A percentile compares a stretch with the other conserved stretches of the same genome.
phyloP scores from a whole-genome alignment of 1,284 basidiomycete species.

The Trichosporon faecale region DNA sequence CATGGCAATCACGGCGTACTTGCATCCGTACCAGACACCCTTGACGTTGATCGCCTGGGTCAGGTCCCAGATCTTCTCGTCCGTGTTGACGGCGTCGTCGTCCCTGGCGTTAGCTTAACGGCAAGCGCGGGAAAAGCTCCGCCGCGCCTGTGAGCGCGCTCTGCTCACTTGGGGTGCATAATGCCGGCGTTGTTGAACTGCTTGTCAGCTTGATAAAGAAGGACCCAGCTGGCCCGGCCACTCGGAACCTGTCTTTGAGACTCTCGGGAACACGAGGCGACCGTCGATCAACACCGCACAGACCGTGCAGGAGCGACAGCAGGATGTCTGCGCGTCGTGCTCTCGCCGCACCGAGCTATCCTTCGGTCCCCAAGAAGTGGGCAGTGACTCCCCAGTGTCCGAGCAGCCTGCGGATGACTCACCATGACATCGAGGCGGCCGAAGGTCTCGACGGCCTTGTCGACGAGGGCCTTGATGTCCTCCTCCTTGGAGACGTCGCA shows the following conservation, averaged over 20 bases:
- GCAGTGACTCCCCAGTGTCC: background rate
- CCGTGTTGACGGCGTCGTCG: slow-evolving; percentile 90
- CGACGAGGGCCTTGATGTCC: slow-evolving; percentile 77
- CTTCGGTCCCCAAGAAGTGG: background rate
- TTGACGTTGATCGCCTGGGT: slow-evolving; percentile 94
- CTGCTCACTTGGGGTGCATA: slow-evolving; percentile 70
- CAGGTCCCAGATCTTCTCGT: slow-evolving; percentile 92
- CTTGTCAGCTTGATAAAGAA: background rate
- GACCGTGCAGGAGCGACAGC: too few species aligned
- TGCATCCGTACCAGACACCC: slow-evolving; percentile 98
- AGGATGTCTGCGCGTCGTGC: too few species aligned
- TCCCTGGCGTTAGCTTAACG: slow-evolving; percentile 55
- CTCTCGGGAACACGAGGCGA: background rate
- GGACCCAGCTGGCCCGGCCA: too few species aligned
- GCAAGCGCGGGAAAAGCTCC: background rate
- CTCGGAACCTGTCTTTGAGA: background rate
- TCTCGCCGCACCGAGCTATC: too few species aligned
- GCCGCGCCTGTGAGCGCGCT: background rate
- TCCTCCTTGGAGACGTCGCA: slow-evolving; percentile 85
- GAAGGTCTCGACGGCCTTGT: slow-evolving; percentile 74
- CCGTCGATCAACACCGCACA: too few species aligned
- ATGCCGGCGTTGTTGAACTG: slow-evolving; percentile 91
- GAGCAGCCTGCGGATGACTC: slow-evolving; percentile 40
- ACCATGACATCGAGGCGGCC: slow-evolving; percentile 91
- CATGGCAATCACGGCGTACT: slow-evolving; percentile 95